Evolutionary conservation across 495 filamentous ascomycete genomes (phyloP), one percentile per base, ranked within the genome.

Genomic region (Penicillium parvum): DNA sequence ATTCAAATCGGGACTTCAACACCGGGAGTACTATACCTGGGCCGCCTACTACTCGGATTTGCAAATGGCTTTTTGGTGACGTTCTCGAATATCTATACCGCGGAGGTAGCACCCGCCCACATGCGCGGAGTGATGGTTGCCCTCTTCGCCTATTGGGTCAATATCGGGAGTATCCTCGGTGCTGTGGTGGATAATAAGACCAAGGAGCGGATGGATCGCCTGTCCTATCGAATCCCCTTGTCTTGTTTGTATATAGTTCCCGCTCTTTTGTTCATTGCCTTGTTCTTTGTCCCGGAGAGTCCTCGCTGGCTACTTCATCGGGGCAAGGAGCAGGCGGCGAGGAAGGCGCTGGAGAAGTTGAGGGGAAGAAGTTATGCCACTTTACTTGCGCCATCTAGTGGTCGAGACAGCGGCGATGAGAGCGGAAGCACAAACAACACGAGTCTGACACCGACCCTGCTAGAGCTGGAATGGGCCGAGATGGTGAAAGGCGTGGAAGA

Each of bases 401-500:
- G 1, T 1, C 4, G n/a, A 11, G 17, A 36, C 3, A 15, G 28
- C 20, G 37, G 41, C 9, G 25, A 32, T 32, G 47, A 41, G 11
- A 21, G 23, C n/a, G 30, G 37, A 8, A 44, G 37, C 15, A 22
- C 10, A 7, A 23, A 15, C 10, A 40, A 19, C 7, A 47, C 44
- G 19, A 33, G 25, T 26, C 14, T 32, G 0, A 20, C 18, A 5
- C 47, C 41, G 12, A 35, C 47, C 1, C 19, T 50, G 7, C 36
- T 50, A n/a, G 47, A 50, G 26, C 12, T 50, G 5, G 47, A 50
- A 25, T 50, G 47, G 47, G 42, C 30, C 0, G 47, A 50, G 36
- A 50, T 50, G 47, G 41, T 50, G 1, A 50, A 50, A 26, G 47
- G 47, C 2, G 47, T 50, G n/a, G 29, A 50, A 37, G 47, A 50